Evolutionary conservation across 352 stramenopile species (phyloP).

Genomic region (Phytophthora pseudosyringae): DNA sequence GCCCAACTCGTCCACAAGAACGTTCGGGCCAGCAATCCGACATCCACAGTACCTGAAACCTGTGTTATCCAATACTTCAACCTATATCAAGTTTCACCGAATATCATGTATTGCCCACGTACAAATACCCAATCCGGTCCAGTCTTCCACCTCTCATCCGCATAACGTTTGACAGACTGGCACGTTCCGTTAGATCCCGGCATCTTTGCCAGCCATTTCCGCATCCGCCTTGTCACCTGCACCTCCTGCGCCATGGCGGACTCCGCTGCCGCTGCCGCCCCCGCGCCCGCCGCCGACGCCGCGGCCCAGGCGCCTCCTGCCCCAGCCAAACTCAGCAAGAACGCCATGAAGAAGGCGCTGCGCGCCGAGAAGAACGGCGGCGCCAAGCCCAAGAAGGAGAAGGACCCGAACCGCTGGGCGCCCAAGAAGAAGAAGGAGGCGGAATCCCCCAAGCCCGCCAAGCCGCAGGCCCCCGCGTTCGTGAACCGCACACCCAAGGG

Average conservation of each 20-base stretch:
- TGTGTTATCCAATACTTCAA: not conserved
- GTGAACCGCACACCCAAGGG: constrained; percentile 95
- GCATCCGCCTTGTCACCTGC: constrained; percentile 6
- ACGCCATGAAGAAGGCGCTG: constrained; percentile 95
- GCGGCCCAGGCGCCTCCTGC: constrained; percentile 16
- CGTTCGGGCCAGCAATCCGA: constrained; percentile 4
- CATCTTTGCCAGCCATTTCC: constrained; percentile 32
- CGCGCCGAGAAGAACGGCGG: constrained; percentile 84
- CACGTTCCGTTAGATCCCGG: not conserved
- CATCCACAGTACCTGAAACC: not conserved
- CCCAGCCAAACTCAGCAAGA: constrained; percentile 93
- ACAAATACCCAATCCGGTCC: too few species aligned
- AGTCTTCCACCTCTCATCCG: too few species aligned
- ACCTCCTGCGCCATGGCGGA: constrained; percentile 23
- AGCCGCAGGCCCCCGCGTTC: constrained; percentile 68
- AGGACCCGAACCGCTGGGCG: constrained; percentile 93
- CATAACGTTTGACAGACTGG: not conserved
- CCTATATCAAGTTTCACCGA: too few species aligned
- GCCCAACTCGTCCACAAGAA: constrained; percentile 13
- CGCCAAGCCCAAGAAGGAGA: constrained; percentile 94
- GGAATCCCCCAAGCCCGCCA: constrained; percentile 37
- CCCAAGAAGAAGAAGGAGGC: constrained; percentile 88
- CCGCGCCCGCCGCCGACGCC: constrained; percentile 9
- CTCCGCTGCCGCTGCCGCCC: not conserved
- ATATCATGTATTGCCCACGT: too few species aligned